Evolutionary conservation across 2,329 filamentous ascomycete species (phyloP).

Genomic region (Davidsoniella neocaledoniae): DNA sequence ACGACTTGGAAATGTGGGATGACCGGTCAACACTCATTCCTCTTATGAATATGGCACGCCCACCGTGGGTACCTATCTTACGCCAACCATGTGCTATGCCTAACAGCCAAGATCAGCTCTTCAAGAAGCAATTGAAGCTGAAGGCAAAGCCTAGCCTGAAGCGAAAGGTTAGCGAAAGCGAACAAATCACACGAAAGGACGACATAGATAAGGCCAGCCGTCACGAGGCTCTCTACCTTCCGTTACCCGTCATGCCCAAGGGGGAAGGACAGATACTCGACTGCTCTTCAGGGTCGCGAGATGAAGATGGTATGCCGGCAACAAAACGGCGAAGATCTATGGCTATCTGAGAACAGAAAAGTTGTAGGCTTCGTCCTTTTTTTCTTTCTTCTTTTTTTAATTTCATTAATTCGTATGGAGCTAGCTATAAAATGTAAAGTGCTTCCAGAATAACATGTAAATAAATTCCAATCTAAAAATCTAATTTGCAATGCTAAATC

Average conservation of each 20-base stretch:
- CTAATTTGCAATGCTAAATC: too few species aligned
- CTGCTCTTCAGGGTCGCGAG: neutral
- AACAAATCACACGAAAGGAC: neutral
- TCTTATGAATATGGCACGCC: neutral
- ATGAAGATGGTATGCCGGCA: neutral
- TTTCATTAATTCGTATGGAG: too few species aligned
- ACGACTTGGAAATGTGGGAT: conserved; percentile 1
- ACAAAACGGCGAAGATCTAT: conserved; percentile 1
- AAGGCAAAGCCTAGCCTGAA: neutral
- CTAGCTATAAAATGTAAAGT: too few species aligned
- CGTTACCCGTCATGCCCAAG: conserved; percentile 27
- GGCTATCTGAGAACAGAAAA: neutral
- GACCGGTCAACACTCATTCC: neutral
- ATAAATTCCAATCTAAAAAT: too few species aligned
- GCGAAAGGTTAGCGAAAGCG: neutral
- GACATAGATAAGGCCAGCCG: neutral
- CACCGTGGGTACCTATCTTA: neutral
- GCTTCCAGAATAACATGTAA: too few species aligned
- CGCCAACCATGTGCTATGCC: neutral
- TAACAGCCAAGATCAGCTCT: neutral
- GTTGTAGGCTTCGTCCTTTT: neutral
- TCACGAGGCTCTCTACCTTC: conserved; percentile 18
- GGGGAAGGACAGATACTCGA: neutral
- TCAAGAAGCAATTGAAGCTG: conserved; percentile 1
- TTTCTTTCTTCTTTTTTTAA: neutral